phyloP scores from a whole-genome alignment of 345 rosid genomes.

The Eutrema heterophyllum region DNA sequence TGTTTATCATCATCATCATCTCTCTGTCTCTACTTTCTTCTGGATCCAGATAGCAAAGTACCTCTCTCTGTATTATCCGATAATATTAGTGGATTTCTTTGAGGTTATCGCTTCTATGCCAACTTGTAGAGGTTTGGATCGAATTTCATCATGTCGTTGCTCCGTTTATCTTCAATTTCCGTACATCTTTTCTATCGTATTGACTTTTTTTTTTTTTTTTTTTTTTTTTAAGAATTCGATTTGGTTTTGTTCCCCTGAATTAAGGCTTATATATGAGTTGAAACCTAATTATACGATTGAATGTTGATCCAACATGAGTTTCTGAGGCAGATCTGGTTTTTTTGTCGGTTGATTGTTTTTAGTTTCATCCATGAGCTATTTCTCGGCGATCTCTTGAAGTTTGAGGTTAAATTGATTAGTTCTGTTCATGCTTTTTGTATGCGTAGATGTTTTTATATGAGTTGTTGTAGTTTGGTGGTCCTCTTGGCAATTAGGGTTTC shows the following conservation, averaged over 20 bases:
- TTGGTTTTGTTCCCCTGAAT: constrained; percentile 26
- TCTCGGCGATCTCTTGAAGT: neutral
- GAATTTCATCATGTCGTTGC: neutral
- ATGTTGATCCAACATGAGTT: neutral
- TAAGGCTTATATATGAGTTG: neutral
- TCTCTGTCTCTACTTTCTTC: neutral
- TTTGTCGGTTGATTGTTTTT: neutral
- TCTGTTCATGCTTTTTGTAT: neutral
- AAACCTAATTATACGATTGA: neutral
- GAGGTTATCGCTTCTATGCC: neutral
- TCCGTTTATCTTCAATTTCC: neutral
- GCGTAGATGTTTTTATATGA: neutral
- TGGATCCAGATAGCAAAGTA: constrained; percentile 30
- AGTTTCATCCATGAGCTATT: neutral
- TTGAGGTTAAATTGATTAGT: neutral
- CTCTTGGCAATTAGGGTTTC: neutral
- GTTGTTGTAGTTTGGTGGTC: neutral
- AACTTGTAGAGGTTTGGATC: constrained; percentile 35
- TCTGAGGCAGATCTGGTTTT: constrained; percentile 1
- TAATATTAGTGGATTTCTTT: neutral
- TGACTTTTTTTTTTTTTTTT: neutral
- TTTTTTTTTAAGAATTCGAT: neutral
- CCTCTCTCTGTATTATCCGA: neutral
- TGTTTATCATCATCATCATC: neutral
- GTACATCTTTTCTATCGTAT: neutral